A percentile compares a stretch with the other conserved stretches of the same genome.
Conservation (phyloP, 2,329 filamentous ascomycete genomes). For the Cercospora brassicicola region DNA sequence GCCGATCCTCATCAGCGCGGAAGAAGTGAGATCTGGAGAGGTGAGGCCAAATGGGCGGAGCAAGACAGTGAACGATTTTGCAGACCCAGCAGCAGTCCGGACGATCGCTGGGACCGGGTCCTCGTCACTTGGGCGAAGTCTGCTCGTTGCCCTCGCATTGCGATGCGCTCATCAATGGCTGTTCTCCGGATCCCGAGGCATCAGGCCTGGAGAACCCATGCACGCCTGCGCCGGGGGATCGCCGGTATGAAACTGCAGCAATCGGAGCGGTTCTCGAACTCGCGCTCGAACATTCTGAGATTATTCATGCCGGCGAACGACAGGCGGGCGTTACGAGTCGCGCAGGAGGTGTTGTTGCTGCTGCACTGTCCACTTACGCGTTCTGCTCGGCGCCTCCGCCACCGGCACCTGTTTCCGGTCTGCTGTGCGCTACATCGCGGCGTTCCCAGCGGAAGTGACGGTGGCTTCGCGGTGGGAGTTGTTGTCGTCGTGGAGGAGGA, state of each 20-base stretch:
- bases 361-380: background rate
- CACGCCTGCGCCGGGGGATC: background rate
- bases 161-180: constrained; percentile 1
- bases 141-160: background rate
- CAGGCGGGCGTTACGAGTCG: background rate
- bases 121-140: background rate
- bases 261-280: background rate
- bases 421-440: background rate
- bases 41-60: background rate
- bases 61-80: background rate
- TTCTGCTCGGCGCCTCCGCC: background rate
- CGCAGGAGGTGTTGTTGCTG: background rate
- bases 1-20: background rate
- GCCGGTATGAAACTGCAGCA: background rate
- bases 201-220: constrained; percentile 9
- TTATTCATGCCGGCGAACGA: background rate
- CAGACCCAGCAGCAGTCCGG: background rate
- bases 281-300: background rate
- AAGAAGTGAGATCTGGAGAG: background rate
- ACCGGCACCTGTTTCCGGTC: background rate
- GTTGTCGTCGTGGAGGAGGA: background rate
- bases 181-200: constrained; percentile 4
- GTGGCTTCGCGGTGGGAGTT: background rate
- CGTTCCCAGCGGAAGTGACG: background rate
- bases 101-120: constrained; percentile 5